Evolutionary conservation across 2,329 filamentous ascomycete species (phyloP).

Genomic region (Dendryphion nanum): DNA sequence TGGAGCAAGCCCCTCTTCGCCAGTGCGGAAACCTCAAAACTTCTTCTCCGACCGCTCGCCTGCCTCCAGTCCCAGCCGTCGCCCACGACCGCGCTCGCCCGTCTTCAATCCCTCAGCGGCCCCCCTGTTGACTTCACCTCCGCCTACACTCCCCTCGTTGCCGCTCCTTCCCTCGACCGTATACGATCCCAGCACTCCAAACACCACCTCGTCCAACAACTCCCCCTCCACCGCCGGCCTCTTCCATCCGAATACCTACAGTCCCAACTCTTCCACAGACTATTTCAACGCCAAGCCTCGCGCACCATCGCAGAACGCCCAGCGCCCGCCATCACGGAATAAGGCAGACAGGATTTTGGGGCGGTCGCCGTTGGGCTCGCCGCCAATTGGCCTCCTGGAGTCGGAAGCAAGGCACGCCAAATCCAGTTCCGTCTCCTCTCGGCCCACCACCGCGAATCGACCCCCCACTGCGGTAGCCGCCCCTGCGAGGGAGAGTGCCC

Average conservation of each 20-base stretch:
- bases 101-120: slow-evolving; percentile 25
- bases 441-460: slow-evolving; percentile 20
- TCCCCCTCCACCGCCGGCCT: slow-evolving; percentile 36
- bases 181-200: slow-evolving; percentile 38
- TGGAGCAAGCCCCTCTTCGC: slow-evolving; percentile 29
- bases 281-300: slow-evolving; percentile 39
- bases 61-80: slow-evolving; percentile 37
- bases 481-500: slow-evolving; percentile 17
- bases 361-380: slow-evolving; percentile 35
- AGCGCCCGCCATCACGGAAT: slow-evolving; percentile 30
- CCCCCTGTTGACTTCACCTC: slow-evolving; percentile 28
- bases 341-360: slow-evolving; percentile 28
- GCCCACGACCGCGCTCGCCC: slow-evolving; percentile 30
- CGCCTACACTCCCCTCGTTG: slow-evolving; percentile 31
- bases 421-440: slow-evolving; percentile 7
- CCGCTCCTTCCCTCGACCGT: slow-evolving; percentile 36
- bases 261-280: slow-evolving; percentile 26
- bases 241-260: slow-evolving; percentile 30
- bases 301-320: slow-evolving; percentile 11
- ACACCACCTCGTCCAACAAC: slow-evolving; percentile 23
- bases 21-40: slow-evolving; percentile 14
- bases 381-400: slow-evolving; percentile 29
- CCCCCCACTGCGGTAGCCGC: slow-evolving; percentile 19
- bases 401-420: slow-evolving; percentile 29
- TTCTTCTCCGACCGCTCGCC: slow-evolving; percentile 30